phyloP scores from a whole-genome alignment of 768 basidiomycete species.

The Boletus bicolor region DNA sequence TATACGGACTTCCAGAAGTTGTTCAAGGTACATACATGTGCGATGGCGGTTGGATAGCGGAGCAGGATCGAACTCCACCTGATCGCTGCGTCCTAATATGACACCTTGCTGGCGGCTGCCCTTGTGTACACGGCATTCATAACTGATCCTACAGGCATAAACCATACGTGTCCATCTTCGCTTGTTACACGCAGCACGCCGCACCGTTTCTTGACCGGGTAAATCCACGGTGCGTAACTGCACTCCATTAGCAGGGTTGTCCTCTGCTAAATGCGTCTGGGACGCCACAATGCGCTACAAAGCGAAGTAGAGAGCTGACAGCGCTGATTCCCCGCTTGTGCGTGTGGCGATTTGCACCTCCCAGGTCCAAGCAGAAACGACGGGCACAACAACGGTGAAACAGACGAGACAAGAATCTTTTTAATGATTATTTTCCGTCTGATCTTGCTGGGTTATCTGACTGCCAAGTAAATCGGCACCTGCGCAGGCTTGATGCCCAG shows the following conservation, averaged over 20 bases:
- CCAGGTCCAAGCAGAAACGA: constrained; percentile 1
- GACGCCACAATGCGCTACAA: constrained; percentile 10
- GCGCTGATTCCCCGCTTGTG: constrained; percentile 1
- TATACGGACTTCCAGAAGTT: constrained; percentile 28
- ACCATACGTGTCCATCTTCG: constrained; percentile 13
- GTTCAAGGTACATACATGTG: constrained; percentile 14
- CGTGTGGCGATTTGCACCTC: constrained; percentile 14
- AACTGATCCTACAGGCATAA: constrained; percentile 15
- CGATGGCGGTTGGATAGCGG: constrained; percentile 16
- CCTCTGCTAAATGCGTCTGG: constrained; percentile 3
- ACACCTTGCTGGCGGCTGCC: constrained; percentile 8
- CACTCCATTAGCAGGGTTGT: constrained; percentile 6
- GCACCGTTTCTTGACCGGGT: constrained; percentile 11
- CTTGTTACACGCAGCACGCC: constrained; percentile 19
- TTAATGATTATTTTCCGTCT: constrained; percentile 2
- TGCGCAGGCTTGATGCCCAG: constrained; percentile 1
- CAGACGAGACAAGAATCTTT: constrained; percentile 1
- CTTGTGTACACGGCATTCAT: constrained; percentile 25
- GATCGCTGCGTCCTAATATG: constrained; percentile 13
- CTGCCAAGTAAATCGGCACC: constrained; percentile 13
- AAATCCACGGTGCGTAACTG: constrained; percentile 14
- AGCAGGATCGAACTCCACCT: constrained; percentile 18
- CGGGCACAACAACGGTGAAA: constrained; percentile 11
- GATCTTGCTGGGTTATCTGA: not conserved
- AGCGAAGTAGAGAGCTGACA: not conserved